These are phyloP conservation scores for Aphanomyces euteiches DNA, from an alignment of 352 stramenopile species.

Conservation along the genomic window DNA sequence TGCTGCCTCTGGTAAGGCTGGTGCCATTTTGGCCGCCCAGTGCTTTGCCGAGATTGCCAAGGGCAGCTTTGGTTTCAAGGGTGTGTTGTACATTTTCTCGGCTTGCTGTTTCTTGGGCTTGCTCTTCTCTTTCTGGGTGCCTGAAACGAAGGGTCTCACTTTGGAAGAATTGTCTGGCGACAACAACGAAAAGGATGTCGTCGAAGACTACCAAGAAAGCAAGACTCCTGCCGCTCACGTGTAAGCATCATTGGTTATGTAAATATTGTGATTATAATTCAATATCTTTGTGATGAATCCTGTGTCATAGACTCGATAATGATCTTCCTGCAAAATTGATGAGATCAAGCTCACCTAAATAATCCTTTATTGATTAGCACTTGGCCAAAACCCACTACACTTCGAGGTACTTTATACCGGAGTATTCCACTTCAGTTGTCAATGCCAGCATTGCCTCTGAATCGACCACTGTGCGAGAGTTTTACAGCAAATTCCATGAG, in stretches of 20 bases:
- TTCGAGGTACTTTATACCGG: too few species aligned
- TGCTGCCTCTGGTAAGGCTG: constrained; percentile 65
- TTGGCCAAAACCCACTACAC: too few species aligned
- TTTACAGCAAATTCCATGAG: too few species aligned
- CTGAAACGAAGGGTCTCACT: constrained; percentile 48
- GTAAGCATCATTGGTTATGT: background rate
- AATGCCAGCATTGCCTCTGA: too few species aligned
- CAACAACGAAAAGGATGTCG: background rate
- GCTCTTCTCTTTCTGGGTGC: constrained; percentile 50
- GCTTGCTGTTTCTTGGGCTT: constrained; percentile 46
- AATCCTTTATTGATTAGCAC: background rate
- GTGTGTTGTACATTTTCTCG: constrained; percentile 49
- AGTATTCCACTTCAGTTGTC: too few species aligned
- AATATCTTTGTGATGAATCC: background rate
- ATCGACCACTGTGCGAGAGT: too few species aligned
- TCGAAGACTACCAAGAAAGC: constrained; percentile 9
- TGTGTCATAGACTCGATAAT: background rate
- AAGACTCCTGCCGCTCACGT: constrained; percentile 7
- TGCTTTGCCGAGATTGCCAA: constrained; percentile 49
- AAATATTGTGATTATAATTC: background rate
- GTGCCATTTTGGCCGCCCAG: constrained; percentile 54
- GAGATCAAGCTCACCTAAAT: background rate
- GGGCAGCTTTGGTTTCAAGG: constrained; percentile 44
- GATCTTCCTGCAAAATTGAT: background rate
- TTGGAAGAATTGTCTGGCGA: constrained; percentile 41